Evolutionary conservation across 306 rosid species (phyloP).

Genomic region (Prunus padus): DNA sequence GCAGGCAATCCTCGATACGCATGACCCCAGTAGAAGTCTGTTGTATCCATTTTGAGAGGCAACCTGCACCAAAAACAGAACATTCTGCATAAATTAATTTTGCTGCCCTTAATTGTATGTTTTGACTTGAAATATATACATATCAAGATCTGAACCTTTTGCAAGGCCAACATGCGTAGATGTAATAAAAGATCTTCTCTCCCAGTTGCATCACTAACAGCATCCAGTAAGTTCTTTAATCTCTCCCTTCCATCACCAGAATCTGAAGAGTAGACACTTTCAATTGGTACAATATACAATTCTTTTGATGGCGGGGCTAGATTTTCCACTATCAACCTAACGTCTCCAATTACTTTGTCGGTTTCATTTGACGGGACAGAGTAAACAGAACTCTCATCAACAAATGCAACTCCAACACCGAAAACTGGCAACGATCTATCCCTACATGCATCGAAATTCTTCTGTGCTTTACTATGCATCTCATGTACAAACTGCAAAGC

Average conservation of each 20-base stretch:
- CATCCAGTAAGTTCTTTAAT: conserved; percentile 38
- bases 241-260: conserved; percentile 49
- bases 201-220: conserved; percentile 72
- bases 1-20: conserved; percentile 83
- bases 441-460: conserved; percentile 85
- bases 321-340: conserved; percentile 49
- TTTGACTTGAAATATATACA: conserved; percentile 8
- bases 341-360: conserved; percentile 42
- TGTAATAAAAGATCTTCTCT: conserved; percentile 72
- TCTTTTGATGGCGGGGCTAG: conserved; percentile 63
- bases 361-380: conserved; percentile 45
- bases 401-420: conserved; percentile 80
- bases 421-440: conserved; percentile 84
- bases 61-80: conserved; percentile 33
- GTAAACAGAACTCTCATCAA: conserved; percentile 60
- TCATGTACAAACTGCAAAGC: conserved; percentile 88
- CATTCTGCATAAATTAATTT: background rate
- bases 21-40: conserved; percentile 73
- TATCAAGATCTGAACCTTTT: conserved; percentile 57
- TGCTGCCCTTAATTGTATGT: background rate
- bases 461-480: conserved; percentile 72
- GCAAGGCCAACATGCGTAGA: conserved; percentile 73
- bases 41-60: conserved; percentile 79
- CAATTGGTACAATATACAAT: conserved; percentile 66
- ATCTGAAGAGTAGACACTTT: conserved; percentile 51